Evolutionary conservation across 225 moss, liverwort and hornwort genomes (phyloP).

Genomic region (Thuidium tamariscinum): DNA sequence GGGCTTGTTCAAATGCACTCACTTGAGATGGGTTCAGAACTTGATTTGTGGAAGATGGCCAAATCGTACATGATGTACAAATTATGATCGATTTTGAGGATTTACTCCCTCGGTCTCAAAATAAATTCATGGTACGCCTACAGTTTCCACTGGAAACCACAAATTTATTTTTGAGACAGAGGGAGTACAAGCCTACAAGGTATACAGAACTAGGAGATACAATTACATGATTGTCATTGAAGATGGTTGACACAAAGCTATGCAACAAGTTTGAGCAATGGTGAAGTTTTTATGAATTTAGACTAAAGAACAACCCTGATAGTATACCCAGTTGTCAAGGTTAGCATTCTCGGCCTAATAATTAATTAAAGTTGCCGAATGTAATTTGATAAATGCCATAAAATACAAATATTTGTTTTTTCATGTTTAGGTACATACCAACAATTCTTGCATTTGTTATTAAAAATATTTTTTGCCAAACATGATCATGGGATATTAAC

Average conservation of each 20-base stretch:
- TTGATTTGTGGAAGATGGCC: background rate
- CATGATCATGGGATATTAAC: fast-evolving
- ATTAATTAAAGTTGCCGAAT: background rate
- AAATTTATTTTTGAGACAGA: background rate
- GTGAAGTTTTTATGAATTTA: background rate
- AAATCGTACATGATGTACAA: background rate
- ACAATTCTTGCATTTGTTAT: background rate
- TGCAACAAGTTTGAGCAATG: background rate
- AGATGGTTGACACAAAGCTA: background rate
- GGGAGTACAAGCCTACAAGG: background rate
- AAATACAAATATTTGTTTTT: too few relatives aligned
- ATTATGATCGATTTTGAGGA: background rate
- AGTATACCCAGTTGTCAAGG: fast-evolving
- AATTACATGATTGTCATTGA: background rate
- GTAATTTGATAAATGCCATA: fast-evolving
- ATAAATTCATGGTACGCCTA: background rate
- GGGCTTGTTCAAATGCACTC: background rate
- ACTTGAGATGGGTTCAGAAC: background rate
- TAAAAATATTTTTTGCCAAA: background rate
- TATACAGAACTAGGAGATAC: background rate
- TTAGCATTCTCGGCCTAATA: fast-evolving
- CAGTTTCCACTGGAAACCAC: background rate
- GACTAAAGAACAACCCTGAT: background rate
- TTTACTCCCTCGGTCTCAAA: background rate
- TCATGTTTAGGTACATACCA: too few relatives aligned